A percentile compares a stretch with the other conserved stretches of the same genome.
These are phyloP conservation scores for Parastagonospora avenae DNA, from an alignment of 2,329 filamentous ascomycete species.

Conservation along the genomic window DNA sequence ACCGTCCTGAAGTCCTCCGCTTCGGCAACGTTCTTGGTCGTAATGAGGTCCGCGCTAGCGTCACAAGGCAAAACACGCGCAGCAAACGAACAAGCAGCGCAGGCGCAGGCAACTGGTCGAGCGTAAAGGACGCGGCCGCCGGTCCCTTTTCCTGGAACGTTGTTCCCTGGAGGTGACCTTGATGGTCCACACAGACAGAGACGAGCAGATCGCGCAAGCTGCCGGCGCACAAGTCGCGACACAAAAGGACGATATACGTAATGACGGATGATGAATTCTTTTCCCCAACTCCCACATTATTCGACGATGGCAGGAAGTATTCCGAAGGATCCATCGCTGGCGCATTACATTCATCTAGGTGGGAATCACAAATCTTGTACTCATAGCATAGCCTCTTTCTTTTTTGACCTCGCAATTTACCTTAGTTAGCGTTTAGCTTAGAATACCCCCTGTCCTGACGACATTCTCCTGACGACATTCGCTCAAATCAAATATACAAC, in stretches of 20 bases:
- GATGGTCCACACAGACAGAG: background rate
- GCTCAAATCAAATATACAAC: background rate
- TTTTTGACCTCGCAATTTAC: background rate
- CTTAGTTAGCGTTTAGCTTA: slow-evolving; percentile 2
- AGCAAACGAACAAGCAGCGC: slow-evolving; percentile 36
- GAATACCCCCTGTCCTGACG: slow-evolving; percentile 1
- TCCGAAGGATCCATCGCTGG: slow-evolving; percentile 34
- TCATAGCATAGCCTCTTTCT: background rate
- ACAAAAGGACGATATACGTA: background rate
- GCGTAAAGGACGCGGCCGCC: slow-evolving; percentile 20
- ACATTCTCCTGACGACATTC: background rate
- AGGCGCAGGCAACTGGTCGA: slow-evolving; percentile 37
- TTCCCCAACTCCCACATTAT: background rate
- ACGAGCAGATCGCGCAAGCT: slow-evolving; percentile 12
- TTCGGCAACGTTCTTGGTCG: slow-evolving; percentile 36
- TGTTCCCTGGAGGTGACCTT: slow-evolving; percentile 24
- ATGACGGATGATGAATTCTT: background rate
- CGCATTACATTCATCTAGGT: background rate
- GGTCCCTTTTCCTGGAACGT: slow-evolving; percentile 19
- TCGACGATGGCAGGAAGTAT: slow-evolving; percentile 41
- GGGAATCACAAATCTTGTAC: background rate
- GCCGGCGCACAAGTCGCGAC: slow-evolving; percentile 17
- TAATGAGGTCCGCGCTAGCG: slow-evolving; percentile 33
- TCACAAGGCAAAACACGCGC: slow-evolving; percentile 33
- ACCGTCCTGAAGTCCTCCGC: slow-evolving; percentile 46